phyloP scores from a whole-genome alignment of 2,329 filamentous ascomycete species.

The Scleromitrula shiraiana region DNA sequence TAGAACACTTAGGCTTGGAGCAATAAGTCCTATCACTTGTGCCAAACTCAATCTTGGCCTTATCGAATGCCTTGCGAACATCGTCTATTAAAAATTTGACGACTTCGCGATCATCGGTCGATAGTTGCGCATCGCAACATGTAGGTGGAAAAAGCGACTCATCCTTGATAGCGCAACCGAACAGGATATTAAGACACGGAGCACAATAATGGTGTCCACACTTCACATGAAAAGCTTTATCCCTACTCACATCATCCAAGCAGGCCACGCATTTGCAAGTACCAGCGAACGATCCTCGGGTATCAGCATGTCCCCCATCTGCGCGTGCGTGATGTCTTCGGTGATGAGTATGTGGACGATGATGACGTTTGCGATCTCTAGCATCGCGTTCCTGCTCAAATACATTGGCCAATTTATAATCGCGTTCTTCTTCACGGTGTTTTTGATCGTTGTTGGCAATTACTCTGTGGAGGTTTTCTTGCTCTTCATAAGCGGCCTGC shows the following conservation, averaged over 20 bases:
- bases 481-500: too few species aligned
- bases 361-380: too few species aligned
- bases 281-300: background rate
- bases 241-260: slow-evolving; percentile 8
- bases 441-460: too few species aligned
- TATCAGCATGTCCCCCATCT: background rate
- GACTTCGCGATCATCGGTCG: slow-evolving; percentile 20
- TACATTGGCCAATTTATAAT: background rate
- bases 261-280: slow-evolving; percentile 15
- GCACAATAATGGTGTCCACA: slow-evolving; percentile 45
- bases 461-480: too few species aligned
- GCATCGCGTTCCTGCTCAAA: background rate
- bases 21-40: too few species aligned
- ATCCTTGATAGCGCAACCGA: slow-evolving; percentile 37
- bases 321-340: background rate
- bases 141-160: slow-evolving; percentile 47
- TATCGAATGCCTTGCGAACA: slow-evolving; percentile 23
- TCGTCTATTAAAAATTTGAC: slow-evolving; percentile 31
- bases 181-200: slow-evolving; percentile 38
- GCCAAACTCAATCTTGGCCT: too few species aligned
- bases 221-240: slow-evolving; percentile 21
- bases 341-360: too few species aligned
- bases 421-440: too few species aligned
- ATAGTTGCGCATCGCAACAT: slow-evolving; percentile 40
- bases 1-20: too few species aligned